A percentile compares a stretch with the other conserved stretches of the same genome.
Evolutionary conservation across 805 yeast genomes (phyloP).

Genomic region (Candida hungchunana): DNA sequence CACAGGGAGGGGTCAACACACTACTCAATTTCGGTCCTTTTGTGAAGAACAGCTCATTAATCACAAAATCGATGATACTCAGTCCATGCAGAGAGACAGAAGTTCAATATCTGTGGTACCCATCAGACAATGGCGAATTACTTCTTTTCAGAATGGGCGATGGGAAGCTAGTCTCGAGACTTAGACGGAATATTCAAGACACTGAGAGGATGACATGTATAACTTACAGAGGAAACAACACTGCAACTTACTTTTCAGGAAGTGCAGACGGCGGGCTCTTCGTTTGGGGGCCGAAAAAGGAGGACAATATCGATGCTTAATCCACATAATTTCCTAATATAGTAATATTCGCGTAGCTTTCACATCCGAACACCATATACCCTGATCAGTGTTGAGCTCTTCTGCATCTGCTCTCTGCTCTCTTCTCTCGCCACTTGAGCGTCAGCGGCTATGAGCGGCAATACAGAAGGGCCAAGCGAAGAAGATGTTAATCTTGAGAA

Average conservation of each 20-base stretch:
- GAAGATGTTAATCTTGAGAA: constrained; percentile 7
- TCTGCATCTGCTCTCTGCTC: no score
- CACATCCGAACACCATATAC: no score
- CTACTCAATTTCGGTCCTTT: constrained; percentile 75
- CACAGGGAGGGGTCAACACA: constrained; percentile 50
- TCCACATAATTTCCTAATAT: no score
- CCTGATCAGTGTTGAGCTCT: no score
- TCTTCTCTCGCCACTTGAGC: background rate
- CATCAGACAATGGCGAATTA: constrained; percentile 73
- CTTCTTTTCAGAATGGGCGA: constrained; percentile 53
- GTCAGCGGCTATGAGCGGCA: no score
- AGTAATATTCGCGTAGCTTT: no score
- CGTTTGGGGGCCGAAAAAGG: constrained; percentile 45
- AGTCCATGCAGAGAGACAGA: constrained; percentile 45
- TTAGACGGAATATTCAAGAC: constrained; percentile 41
- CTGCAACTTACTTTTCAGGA: constrained; percentile 51
- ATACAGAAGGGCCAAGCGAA: no score
- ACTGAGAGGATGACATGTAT: constrained; percentile 47
- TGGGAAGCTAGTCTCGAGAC: constrained; percentile 58
- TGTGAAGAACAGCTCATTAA: constrained; percentile 54
- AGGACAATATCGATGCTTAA: constrained; percentile 12
- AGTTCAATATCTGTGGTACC: constrained; percentile 57
- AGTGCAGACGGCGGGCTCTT: constrained; percentile 64
- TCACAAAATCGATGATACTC: constrained; percentile 26
- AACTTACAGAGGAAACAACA: constrained; percentile 41